Evolutionary conservation across 1,284 basidiomycete species (phyloP), one percentile per base, ranked within the genome.

Genomic region (Anthracocystis setariae): DNA sequence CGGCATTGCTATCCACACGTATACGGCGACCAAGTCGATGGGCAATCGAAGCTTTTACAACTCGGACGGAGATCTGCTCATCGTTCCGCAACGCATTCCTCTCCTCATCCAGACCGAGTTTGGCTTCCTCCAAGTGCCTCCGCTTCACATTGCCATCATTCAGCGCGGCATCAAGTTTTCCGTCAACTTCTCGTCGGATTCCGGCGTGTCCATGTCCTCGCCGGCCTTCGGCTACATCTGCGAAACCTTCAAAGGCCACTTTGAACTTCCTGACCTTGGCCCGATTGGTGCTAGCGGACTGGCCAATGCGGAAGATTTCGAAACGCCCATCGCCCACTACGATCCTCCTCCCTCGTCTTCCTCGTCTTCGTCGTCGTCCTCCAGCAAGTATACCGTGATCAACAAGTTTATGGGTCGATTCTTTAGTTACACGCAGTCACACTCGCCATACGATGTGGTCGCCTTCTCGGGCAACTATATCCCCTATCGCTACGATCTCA

Each of bases 381-480:
- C 88, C 66, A 86, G 84, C 15, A 83, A 86, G 17, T 78, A 65
- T 66, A 42, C 49, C 3, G 66, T 62, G 38, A 43, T 57, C n/a
- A 74, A 65, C 75, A 89, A 88, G 80, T 85, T 90, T 23, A 84
- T 85, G 60, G 89, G 89, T 7, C 84, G 87, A 77, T 82, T 89
- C 15, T 88, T 87, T 76, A 79, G 83, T 8, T 88, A 87, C 74
- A 83, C 84, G 46, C 89, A 90, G 73, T 85, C 88, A 44, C 88
- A 90, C 77, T 89, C 89, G 1, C 89, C 89, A 0, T 90, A 90
- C 80, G 90, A 91, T 75, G 89, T 90, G 27, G 89, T 90, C 43
- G 89, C 89, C 0, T 90, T 88, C 87, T 54, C 37, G n/a, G 45
- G 55, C 56, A 90, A 89, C 83, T 90, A 90, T 73, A 86, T 89